These are phyloP conservation scores for Asparagopsis taxiformis DNA, from an alignment of 31 red algal genomes.

Conservation along the genomic window DNA sequence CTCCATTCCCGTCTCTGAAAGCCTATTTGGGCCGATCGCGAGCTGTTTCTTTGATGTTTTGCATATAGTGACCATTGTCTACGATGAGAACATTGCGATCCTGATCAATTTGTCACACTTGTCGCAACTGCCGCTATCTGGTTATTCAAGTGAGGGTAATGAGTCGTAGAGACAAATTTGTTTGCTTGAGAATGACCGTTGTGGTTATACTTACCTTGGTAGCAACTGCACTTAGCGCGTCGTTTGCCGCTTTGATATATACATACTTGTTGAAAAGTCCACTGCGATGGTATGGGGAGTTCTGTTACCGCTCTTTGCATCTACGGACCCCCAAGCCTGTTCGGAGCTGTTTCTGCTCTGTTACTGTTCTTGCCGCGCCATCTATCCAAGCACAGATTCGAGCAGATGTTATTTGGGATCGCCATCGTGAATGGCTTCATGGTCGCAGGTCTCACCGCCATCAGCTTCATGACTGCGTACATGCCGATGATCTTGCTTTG, in stretches of 20 bases:
- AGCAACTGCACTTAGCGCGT: conserved; percentile 32
- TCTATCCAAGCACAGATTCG: conserved; percentile 19
- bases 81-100: conserved; percentile 18
- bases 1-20: no score
- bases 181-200: conserved; percentile 34
- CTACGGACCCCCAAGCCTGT: conserved; percentile 38
- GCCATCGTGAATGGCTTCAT: conserved; percentile 6
- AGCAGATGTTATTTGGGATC: conserved; percentile 55
- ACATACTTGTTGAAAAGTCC: background rate
- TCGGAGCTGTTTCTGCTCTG: conserved; percentile 42
- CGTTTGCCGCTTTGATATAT: conserved; percentile 59
- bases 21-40: conserved; percentile 6
- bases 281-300: conserved; percentile 55
- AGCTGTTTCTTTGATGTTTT: conserved; percentile 66
- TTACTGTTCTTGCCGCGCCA: conserved; percentile 20
- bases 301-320: conserved; percentile 7
- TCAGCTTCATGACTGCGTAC: conserved; percentile 44
- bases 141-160: conserved; percentile 21
- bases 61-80: conserved; percentile 27
- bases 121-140: conserved; percentile 33
- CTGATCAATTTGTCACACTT: conserved; percentile 35
- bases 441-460: conserved; percentile 7
- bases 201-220: conserved; percentile 12
- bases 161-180: background rate
- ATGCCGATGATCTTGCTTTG: conserved; percentile 29